These are phyloP conservation scores for Wickerhamomyces subpelliculosus DNA, from an alignment of 805 yeast genomes.

Conservation along the genomic window DNA sequence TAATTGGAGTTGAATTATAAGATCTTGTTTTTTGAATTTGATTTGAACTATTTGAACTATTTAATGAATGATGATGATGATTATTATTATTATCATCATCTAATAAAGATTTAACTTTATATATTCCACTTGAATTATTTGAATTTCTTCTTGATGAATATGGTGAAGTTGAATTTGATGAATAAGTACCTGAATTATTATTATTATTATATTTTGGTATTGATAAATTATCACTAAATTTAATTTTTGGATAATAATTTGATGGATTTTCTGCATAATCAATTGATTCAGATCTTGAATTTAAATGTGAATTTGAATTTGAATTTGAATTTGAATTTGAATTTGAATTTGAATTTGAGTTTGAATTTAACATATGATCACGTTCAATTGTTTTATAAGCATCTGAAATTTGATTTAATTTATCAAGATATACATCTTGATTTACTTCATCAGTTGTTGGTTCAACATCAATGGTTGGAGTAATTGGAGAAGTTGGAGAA, in stretches of 20 bases:
- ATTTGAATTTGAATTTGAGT: background rate
- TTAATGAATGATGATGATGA: slow-evolving; percentile 1
- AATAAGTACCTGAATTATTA: background rate
- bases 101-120: slow-evolving; percentile 18
- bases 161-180: slow-evolving; percentile 1
- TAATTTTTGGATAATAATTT: slow-evolving; percentile 12
- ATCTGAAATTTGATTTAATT: background rate
- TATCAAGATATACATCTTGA: background rate
- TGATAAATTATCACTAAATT: slow-evolving; percentile 13
- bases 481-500: no score
- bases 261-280: slow-evolving; percentile 1
- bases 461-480: background rate
- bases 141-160: slow-evolving; percentile 13
- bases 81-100: no score
- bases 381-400: background rate
- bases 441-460: background rate
- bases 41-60: background rate
- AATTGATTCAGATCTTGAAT: no score
- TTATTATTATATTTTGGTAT: slow-evolving; percentile 6
- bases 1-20: slow-evolving; percentile 10
- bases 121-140: slow-evolving; percentile 6
- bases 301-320: background rate
- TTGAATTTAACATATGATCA: background rate
- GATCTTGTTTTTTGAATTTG: no score
- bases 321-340: background rate